These are phyloP conservation scores for Lablab purpureus DNA, from an alignment of 306 rosid genomes.

Conservation along the genomic window DNA sequence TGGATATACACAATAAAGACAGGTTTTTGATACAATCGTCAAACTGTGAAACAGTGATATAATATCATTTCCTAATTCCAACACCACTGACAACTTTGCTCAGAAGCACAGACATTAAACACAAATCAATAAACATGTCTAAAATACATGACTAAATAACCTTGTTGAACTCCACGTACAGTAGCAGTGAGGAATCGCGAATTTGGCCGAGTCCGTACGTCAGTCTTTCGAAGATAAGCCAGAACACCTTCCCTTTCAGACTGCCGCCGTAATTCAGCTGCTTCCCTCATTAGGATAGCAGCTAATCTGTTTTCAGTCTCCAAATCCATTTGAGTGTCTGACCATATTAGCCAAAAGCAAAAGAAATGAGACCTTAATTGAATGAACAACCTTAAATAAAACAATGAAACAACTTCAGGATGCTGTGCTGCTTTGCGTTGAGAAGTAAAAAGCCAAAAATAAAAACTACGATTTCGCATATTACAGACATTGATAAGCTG, in stretches of 20 bases:
- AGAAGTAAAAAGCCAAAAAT: neutral
- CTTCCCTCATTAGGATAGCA: slow-evolving; percentile 88
- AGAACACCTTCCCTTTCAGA: slow-evolving; percentile 87
- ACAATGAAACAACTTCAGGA: slow-evolving; percentile 5
- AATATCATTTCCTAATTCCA: neutral
- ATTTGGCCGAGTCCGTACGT: slow-evolving; percentile 75
- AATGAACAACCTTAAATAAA: slow-evolving; percentile 21
- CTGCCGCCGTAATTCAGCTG: slow-evolving; percentile 83
- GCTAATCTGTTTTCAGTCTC: slow-evolving; percentile 89
- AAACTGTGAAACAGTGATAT: neutral
- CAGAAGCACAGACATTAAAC: neutral
- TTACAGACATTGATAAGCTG: neutral
- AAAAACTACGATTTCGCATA: neutral
- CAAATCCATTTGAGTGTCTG: slow-evolving; percentile 69
- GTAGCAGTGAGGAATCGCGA: slow-evolving; percentile 94
- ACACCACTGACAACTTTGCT: neutral
- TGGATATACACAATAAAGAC: neutral
- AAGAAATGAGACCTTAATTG: neutral
- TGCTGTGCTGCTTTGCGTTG: neutral
- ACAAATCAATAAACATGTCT: neutral
- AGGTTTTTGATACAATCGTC: slow-evolving; percentile 17
- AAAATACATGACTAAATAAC: slow-evolving; percentile 47
- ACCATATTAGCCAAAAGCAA: slow-evolving; percentile 34
- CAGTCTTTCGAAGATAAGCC: slow-evolving; percentile 72
- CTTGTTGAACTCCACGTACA: slow-evolving; percentile 95